These are phyloP conservation scores for Carex kokanica DNA, from an alignment of 176 grass and related monocot genomes.

Conservation along the genomic window DNA sequence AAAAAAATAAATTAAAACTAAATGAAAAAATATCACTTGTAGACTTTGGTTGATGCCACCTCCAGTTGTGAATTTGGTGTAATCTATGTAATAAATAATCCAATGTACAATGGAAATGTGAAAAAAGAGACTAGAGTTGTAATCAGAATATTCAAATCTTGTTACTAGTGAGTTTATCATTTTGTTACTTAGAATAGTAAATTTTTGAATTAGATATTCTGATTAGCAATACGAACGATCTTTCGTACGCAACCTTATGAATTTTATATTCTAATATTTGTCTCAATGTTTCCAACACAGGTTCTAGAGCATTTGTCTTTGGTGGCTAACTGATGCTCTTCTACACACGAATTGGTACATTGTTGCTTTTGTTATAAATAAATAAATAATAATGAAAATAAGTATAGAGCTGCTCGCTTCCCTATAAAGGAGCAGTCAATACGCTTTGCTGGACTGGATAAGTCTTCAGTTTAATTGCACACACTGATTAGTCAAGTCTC, in stretches of 20 bases:
- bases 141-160: background rate
- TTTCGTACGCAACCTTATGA: background rate
- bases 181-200: background rate
- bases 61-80: background rate
- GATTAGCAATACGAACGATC: background rate
- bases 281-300: background rate
- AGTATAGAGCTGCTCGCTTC: no score
- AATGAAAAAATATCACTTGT: no score
- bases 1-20: no score
- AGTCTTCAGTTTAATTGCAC: no score
- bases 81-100: constrained; percentile 15
- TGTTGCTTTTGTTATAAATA: no score
- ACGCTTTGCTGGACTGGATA: no score
- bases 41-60: no score
- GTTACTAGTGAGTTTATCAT: background rate
- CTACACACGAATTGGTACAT: no score
- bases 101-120: background rate
- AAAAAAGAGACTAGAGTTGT: background rate
- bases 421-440: no score
- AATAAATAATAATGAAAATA: no score
- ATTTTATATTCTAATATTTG: background rate
- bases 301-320: background rate
- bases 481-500: no score
- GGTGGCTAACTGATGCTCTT: no score
- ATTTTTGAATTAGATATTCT: background rate